Conservation (phyloP, 2,329 filamentous ascomycete genomes). For the Aspergillus hiratsukae region DNA sequence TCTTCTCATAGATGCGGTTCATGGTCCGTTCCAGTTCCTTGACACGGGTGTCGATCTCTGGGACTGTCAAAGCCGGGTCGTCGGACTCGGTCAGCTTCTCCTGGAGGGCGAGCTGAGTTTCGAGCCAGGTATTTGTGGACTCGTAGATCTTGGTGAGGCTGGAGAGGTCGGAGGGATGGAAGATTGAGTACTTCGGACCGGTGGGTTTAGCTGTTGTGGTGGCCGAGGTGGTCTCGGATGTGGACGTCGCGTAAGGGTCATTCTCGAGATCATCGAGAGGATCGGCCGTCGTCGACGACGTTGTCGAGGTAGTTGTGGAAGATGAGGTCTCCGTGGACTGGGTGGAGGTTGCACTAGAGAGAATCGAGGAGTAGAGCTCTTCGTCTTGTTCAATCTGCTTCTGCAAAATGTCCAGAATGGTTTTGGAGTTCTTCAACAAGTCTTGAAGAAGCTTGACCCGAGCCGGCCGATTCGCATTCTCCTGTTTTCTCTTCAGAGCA, state of each 20-base stretch:
- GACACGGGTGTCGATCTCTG: constrained; percentile 66
- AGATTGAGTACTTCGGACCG: constrained; percentile 60
- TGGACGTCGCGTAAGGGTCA: constrained; percentile 47
- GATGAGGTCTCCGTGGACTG: constrained; percentile 33
- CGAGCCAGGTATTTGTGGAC: constrained; percentile 67
- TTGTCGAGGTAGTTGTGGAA: constrained; percentile 43
- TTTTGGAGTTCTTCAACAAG: constrained; percentile 65
- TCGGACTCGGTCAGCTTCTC: constrained; percentile 64
- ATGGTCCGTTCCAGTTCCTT: constrained; percentile 60
- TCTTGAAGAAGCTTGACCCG: constrained; percentile 64
- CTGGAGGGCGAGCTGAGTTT: constrained; percentile 66
- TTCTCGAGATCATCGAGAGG: constrained; percentile 77
- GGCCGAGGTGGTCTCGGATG: constrained; percentile 30
- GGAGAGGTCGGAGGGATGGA: constrained; percentile 67
- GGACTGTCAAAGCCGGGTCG: constrained; percentile 68
- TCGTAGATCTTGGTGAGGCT: constrained; percentile 60
- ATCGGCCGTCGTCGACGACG: constrained; percentile 31
- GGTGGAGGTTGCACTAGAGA: constrained; percentile 40
- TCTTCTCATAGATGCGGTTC: constrained; percentile 34
- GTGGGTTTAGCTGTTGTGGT: constrained; percentile 33
- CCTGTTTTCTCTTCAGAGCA: constrained; percentile 69
- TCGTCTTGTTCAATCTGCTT: constrained; percentile 69
- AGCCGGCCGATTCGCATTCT: constrained; percentile 66
- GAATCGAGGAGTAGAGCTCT: constrained; percentile 53
- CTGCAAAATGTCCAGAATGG: constrained; percentile 66